These are phyloP conservation scores for Haplosporangium gracile DNA, from an alignment of 192 early-diverging fungal genomes.

Conservation along the genomic window DNA sequence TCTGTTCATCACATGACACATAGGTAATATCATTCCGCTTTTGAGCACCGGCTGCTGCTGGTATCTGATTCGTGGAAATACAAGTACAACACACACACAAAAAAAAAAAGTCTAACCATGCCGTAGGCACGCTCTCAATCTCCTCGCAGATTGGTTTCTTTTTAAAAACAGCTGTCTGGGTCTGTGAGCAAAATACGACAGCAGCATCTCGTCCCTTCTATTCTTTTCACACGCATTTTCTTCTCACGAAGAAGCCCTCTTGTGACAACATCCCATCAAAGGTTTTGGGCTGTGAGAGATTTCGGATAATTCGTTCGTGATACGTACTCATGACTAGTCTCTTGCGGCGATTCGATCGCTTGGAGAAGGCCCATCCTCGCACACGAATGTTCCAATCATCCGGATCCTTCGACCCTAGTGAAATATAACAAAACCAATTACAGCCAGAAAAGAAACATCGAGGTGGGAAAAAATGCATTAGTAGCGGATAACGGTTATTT, in stretches of 20 bases:
- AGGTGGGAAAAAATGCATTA: conserved; percentile 1
- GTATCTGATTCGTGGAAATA: background rate
- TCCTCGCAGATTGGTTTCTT: background rate
- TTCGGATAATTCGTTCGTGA: background rate
- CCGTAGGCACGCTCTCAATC: background rate
- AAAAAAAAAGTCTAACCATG: background rate
- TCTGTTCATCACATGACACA: background rate
- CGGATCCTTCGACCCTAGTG: conserved; percentile 39
- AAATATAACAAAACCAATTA: background rate
- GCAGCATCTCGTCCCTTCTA: background rate
- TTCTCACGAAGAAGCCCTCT: conserved; percentile 1
- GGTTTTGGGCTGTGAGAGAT: background rate
- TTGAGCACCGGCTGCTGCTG: background rate
- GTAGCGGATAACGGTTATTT: background rate
- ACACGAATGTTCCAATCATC: conserved; percentile 59
- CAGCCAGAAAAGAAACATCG: background rate
- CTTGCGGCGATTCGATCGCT: conserved; percentile 47
- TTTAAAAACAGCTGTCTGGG: background rate
- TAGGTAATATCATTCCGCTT: background rate
- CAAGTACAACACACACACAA: background rate
- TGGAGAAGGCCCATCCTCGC: conserved; percentile 61
- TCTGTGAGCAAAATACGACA: background rate
- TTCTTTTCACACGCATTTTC: background rate
- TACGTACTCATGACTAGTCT: conserved; percentile 56
- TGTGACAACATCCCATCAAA: background rate